These are phyloP conservation scores for Alternaria tenuissima DNA, from an alignment of 2,329 filamentous ascomycete species.

Conservation along the genomic window DNA sequence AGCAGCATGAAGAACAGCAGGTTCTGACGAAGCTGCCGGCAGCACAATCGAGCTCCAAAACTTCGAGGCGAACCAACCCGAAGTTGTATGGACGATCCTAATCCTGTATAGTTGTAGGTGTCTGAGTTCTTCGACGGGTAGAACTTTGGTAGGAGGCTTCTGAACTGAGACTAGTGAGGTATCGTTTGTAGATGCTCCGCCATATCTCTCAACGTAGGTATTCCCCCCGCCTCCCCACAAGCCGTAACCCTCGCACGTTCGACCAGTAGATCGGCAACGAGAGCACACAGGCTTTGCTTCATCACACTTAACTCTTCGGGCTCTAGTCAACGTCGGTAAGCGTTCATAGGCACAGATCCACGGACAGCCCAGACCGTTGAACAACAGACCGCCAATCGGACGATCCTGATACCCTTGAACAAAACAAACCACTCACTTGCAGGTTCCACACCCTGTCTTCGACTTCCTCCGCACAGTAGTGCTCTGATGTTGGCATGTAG, in stretches of 20 bases:
- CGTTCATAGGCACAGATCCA: background rate
- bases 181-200: background rate
- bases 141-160: background rate
- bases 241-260: slow-evolving; percentile 56
- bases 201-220: slow-evolving; percentile 17
- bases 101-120: slow-evolving; percentile 12
- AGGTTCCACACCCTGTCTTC: slow-evolving; percentile 13
- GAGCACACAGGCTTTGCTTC: slow-evolving; percentile 50
- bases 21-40: slow-evolving; percentile 51
- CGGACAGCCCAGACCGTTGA: background rate
- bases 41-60: slow-evolving; percentile 54
- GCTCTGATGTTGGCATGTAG: background rate
- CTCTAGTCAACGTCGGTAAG: slow-evolving; percentile 19
- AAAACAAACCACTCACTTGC: slow-evolving; percentile 9
- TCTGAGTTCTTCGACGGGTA: slow-evolving; percentile 4
- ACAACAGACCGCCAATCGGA: background rate
- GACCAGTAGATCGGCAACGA: slow-evolving; percentile 48
- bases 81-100: slow-evolving; percentile 1
- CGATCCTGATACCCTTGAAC: background rate
- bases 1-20: slow-evolving; percentile 55
- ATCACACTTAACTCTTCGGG: slow-evolving; percentile 47
- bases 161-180: background rate
- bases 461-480: slow-evolving; percentile 1
- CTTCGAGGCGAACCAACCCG: slow-evolving; percentile 16
- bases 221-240: slow-evolving; percentile 52